Base-by-base conservation (phyloP, 2,329 filamentous ascomycete genomes). In the Emmonsiellopsis sp. region DNA sequence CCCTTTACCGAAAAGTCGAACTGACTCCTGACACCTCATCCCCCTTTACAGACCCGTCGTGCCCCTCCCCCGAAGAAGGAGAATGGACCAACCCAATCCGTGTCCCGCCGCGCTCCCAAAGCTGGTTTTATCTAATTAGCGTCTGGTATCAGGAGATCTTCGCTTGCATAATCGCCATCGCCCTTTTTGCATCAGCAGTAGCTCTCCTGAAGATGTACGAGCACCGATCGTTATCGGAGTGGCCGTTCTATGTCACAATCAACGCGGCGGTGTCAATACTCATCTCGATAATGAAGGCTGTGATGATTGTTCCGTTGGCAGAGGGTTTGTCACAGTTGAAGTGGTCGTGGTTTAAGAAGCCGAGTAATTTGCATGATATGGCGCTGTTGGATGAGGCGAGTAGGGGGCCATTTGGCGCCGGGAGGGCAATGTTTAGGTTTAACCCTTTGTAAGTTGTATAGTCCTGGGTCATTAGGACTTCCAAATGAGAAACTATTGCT, bases 301-400 rank as follows among this genome's bases (percentile, higher is more conserved):
- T 63, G 7, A 60, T 70, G 55, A 56, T 64, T 7, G 62, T 66
- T 26, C 58, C 63, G 2, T 58, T 68, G 20, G 61, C 61, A 2
- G 66, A 69, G 51, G 61, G 55, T 10, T 47, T 70, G 16, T 62
- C 63, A 10, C 68, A 69, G 50, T 54, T 69, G 7, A 70, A 70
- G 55, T 70, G 66, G 66, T 59, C 63, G 2, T 70, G 67, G 65
- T 70, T 68, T 47, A 59, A 49, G 50, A 53, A 34, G 44, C 56
- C 55, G 15, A 60, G 62, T 38, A 60, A 61, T 42, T 40, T 70
- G 35, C 61, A 61, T 37, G 67, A 71, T 54, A 59, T 71, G 41
- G 57, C 63, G 5, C 49, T 59, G 4, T 61, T 68, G 26, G 68
- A 71, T 57, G 57, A 63, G 9, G 69, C 68, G 7, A 67, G 64